Evolutionary conservation across 2,329 filamentous ascomycete genomes (phyloP).

Genomic region (Pseudogymnoascus sp.): DNA sequence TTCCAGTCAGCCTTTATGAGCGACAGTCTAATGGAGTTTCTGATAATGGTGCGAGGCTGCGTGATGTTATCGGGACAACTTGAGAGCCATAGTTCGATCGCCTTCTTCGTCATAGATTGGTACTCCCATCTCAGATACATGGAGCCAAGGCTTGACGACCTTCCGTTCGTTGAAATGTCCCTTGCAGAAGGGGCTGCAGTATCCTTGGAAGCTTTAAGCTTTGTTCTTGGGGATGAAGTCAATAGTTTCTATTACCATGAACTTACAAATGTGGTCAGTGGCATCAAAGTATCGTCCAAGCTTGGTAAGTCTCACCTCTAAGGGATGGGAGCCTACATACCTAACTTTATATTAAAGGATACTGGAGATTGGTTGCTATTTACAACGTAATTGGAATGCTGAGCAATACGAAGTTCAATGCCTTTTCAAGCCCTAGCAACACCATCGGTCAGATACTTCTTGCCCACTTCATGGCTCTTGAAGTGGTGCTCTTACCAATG

Average conservation of each 20-base stretch:
- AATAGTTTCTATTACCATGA: conserved; percentile 41
- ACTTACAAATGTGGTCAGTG: conserved; percentile 37
- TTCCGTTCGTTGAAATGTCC: conserved; percentile 39
- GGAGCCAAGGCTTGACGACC: conserved; percentile 37
- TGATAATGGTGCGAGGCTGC: conserved; percentile 54
- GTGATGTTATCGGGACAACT: conserved; percentile 49
- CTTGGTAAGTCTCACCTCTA: conserved; percentile 17
- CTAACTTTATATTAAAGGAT: conserved; percentile 24
- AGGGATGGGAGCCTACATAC: conserved; percentile 8
- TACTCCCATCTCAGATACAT: conserved; percentile 37
- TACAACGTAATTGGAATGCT: conserved; percentile 36
- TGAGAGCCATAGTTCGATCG: conserved; percentile 40
- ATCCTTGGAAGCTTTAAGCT: conserved; percentile 36
- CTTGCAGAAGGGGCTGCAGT: conserved; percentile 42
- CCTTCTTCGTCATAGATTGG: conserved; percentile 43
- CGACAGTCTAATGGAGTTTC: conserved; percentile 53
- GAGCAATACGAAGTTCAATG: conserved; percentile 34
- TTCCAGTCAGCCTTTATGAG: conserved; percentile 52
- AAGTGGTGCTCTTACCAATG: conserved; percentile 38
- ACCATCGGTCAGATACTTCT: conserved; percentile 36
- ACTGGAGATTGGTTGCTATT: conserved; percentile 35
- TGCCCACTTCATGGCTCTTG: conserved; percentile 40
- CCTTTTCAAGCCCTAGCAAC: conserved; percentile 38
- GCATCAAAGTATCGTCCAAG: conserved; percentile 21
- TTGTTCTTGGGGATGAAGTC: conserved; percentile 36